Base-by-base conservation (phyloP, 2,329 filamentous ascomycete genomes). In the Claviceps africana region DNA sequence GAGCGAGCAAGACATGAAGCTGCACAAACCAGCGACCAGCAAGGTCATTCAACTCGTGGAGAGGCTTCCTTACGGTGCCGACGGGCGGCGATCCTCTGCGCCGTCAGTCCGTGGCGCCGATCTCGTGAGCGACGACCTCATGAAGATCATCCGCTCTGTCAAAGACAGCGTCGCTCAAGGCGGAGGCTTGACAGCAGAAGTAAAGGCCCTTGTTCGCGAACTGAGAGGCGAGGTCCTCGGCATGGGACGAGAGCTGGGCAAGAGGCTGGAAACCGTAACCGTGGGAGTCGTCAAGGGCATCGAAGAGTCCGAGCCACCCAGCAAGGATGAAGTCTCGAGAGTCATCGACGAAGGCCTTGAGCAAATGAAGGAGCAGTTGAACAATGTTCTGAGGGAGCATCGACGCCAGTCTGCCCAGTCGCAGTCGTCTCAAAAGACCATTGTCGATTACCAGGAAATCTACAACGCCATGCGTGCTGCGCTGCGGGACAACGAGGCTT, bases 121-220 rank as follows among this genome's bases (percentile, higher is more conserved):
- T 17, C 69, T 83, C 13, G 68, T 87, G 47, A 84, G 79, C 51
- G 86, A 94, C 6, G 90, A 97, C 58, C 73, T 96, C 57, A 70
- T 95, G 53, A 85, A 85, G 56, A 82, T 93, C 45, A 83, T 97
- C 53, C 83, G 84, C 56, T 85, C 85, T 54, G 86, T 97, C 65
- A 96, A 95, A 65, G 89, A 94, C 64, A 95, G 89, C 59, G 86
- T 96, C 53, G 77, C 87, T 0, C 87, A 95, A 65, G 83, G 87
- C 42, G 91, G 91, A 53, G 88, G 90, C 5, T 77, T 96, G 50
- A 95, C 89, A 1, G 88, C 88, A 52, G 88, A 95, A 65, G 88
- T 95, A 57, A 97, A 97, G 68, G 83, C 88, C 4, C 76, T 95
- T 9, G 86, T 96, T 9, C 83, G 89, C 25, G 90, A 96, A 62